Percentiles rank a stretch among this genome's conserved stretches.
These are phyloP conservation scores for Aegilops bicornis DNA, from an alignment of 176 grass and related monocot species.

Conservation along the genomic window DNA sequence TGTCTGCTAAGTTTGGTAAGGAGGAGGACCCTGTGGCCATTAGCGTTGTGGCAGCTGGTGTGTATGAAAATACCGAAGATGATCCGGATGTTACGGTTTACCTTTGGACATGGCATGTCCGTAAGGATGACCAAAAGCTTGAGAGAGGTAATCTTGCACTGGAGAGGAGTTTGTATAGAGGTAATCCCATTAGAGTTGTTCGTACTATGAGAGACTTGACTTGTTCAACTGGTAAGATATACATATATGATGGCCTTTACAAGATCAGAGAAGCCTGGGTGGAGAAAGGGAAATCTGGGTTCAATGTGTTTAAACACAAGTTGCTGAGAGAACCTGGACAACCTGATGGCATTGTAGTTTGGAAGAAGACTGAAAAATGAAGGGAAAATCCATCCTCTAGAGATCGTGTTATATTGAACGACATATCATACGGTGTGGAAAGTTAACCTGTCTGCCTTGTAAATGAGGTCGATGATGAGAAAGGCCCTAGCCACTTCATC, in stretches of 20 bases:
- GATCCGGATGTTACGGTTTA: conserved; percentile 44
- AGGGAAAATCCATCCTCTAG: conserved; percentile 52
- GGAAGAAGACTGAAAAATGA: conserved; percentile 57
- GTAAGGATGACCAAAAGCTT: conserved; percentile 58
- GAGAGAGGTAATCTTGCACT: conserved; percentile 58
- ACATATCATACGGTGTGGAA: conserved; percentile 70
- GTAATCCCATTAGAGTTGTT: conserved; percentile 48
- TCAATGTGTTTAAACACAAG: conserved; percentile 62
- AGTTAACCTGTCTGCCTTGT: conserved; percentile 57
- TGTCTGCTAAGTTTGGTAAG: conserved; percentile 34
- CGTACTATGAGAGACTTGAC: conserved; percentile 42
- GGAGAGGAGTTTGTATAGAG: conserved; percentile 45
- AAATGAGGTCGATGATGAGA: conserved; percentile 53
- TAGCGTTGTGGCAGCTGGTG: conserved; percentile 65
- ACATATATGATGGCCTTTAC: conserved; percentile 65
- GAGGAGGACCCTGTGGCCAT: conserved; percentile 51
- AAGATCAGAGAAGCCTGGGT: conserved; percentile 53
- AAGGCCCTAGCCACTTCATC: conserved; percentile 44
- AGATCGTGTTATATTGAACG: conserved; percentile 43
- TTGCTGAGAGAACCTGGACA: conserved; percentile 51
- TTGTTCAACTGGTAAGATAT: conserved; percentile 40
- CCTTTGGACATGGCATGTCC: conserved; percentile 49
- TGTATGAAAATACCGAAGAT: conserved; percentile 71
- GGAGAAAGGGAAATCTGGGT: conserved; percentile 72
- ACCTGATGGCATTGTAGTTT: conserved; percentile 47